Conservation (phyloP, 331 rosid genomes). For the Dryas integrifolia region DNA sequence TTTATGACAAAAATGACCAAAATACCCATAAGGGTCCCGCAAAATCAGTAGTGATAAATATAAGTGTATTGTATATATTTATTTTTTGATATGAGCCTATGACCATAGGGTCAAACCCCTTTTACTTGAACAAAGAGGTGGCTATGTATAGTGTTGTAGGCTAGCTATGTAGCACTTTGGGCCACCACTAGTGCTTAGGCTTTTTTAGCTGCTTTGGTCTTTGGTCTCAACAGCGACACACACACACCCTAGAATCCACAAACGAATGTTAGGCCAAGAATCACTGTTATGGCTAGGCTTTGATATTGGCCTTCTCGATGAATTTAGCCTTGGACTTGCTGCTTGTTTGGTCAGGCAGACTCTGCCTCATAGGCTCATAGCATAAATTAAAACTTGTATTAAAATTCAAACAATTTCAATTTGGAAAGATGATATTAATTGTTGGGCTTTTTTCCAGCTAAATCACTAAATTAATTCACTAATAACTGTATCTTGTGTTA, state of each 20-base stretch:
- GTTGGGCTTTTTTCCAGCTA: too few relatives aligned
- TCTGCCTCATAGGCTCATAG: slow-evolving; percentile 4
- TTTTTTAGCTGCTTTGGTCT: not conserved
- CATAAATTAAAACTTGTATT: not conserved
- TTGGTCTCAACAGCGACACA: not conserved
- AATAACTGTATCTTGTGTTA: too few relatives aligned
- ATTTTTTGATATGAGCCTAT: not conserved
- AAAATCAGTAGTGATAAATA: too few relatives aligned
- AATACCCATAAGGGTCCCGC: slow-evolving; percentile 9
- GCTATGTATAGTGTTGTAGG: not conserved
- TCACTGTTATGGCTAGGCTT: slow-evolving; percentile 24
- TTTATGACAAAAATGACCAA: slow-evolving; percentile 13
- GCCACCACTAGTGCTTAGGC: not conserved
- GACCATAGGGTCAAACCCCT: slow-evolving; percentile 14
- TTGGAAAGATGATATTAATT: not conserved
- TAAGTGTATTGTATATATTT: too few relatives aligned
- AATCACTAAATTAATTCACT: too few relatives aligned
- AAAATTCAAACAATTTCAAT: not conserved
- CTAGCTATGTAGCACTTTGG: too few relatives aligned
- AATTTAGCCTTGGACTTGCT: slow-evolving; percentile 34
- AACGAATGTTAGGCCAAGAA: slow-evolving; percentile 41
- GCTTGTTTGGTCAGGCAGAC: slow-evolving; percentile 41
- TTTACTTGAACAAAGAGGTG: slow-evolving; percentile 9
- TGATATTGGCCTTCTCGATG: slow-evolving; percentile 29
- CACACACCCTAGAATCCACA: slow-evolving; percentile 39